These are phyloP conservation scores for Termitomyces sp. DNA, from an alignment of 768 basidiomycete genomes.

Conservation along the genomic window DNA sequence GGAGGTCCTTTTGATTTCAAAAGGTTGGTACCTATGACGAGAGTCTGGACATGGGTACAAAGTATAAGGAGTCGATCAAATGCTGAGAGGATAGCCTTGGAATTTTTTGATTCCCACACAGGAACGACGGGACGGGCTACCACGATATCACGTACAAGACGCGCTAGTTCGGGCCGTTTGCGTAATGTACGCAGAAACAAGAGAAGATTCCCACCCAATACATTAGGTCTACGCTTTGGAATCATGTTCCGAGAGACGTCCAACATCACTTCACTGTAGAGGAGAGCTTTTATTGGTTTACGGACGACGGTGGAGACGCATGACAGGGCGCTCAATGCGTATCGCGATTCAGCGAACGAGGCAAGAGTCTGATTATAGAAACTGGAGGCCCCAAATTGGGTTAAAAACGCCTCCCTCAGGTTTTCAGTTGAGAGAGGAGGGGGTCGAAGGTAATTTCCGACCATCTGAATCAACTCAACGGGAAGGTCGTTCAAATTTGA, in stretches of 20 bases:
- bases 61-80: not conserved
- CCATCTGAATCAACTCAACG: not conserved
- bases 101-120: too few species aligned
- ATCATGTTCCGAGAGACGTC: too few species aligned
- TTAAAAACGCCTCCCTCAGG: not conserved
- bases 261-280: not conserved
- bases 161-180: not conserved
- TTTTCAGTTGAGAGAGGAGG: not conserved
- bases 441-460: not conserved
- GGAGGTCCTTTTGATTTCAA: not conserved
- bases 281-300: not conserved
- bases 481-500: not conserved
- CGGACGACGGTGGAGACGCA: not conserved
- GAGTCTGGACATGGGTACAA: not conserved
- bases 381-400: not conserved
- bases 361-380: not conserved
- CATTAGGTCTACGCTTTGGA: not conserved
- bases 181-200: not conserved
- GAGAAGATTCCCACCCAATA: not conserved
- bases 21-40: not conserved
- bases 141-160: not conserved
- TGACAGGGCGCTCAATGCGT: not conserved
- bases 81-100: not conserved
- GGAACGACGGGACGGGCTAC: not conserved
- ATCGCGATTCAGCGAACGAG: not conserved